These are phyloP conservation scores for Trichoderma polysporum DNA, from an alignment of 2,329 filamentous ascomycete species.

Conservation along the genomic window DNA sequence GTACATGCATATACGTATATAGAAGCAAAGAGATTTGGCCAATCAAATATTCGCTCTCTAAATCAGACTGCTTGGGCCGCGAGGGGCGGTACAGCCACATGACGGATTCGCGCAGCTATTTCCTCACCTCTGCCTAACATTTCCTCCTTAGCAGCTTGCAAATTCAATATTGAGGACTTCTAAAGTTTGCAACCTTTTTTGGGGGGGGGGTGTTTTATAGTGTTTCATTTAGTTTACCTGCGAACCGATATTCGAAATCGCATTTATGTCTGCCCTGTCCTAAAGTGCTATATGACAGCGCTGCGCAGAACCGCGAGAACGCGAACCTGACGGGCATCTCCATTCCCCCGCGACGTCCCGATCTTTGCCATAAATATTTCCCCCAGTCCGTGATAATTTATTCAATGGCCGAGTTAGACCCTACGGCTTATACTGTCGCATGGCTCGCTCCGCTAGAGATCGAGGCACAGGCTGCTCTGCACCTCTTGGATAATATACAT, in stretches of 20 bases:
- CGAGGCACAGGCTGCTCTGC: constrained; percentile 36
- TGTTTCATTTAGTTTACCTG: neutral
- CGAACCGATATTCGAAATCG: neutral
- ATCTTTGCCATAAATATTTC: neutral
- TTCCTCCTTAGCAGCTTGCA: neutral
- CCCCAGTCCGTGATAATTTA: neutral
- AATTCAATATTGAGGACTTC: too few relatives aligned
- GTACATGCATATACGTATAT: too few relatives aligned
- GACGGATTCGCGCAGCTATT: neutral
- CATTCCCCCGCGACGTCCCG: neutral
- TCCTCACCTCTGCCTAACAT: neutral
- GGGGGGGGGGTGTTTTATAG: too few relatives aligned
- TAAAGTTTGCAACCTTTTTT: neutral
- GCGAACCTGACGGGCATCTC: rapidly evolving
- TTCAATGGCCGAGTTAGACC: constrained; percentile 15
- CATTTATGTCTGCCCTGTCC: neutral
- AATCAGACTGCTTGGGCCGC: neutral
- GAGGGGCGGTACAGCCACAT: neutral
- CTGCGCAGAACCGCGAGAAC: neutral
- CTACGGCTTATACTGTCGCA: constrained; percentile 33
- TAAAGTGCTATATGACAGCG: neutral
- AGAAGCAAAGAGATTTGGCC: neutral
- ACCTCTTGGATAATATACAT: constrained; percentile 36
- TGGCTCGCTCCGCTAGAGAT: constrained; percentile 42
- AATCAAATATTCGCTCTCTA: neutral